Evolutionary conservation across 2,329 filamentous ascomycete genomes (phyloP).

Genomic region (Helicocarpus griseus): DNA sequence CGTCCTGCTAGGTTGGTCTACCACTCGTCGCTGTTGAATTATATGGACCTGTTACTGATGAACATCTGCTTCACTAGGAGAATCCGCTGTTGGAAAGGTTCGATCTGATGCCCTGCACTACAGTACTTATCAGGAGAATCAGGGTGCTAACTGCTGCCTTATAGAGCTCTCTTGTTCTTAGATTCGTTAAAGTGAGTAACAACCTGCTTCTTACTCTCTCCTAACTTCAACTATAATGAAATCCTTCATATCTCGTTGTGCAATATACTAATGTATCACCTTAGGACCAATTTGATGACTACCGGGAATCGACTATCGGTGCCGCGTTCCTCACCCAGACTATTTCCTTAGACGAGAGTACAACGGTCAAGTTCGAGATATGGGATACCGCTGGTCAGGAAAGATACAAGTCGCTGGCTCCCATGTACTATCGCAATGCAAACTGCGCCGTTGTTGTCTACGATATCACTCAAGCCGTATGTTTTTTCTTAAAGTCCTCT

Average conservation of each 20-base stretch:
- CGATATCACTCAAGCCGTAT: slow-evolving; percentile 96
- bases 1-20: slow-evolving; percentile 76
- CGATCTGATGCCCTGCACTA: slow-evolving; percentile 6
- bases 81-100: slow-evolving; percentile 98
- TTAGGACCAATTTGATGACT: slow-evolving; percentile 97
- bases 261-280: not conserved
- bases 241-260: not conserved
- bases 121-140: not conserved
- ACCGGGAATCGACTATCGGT: slow-evolving; percentile 95
- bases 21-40: slow-evolving; percentile 28
- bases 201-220: not conserved
- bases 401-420: slow-evolving; percentile 95
- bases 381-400: slow-evolving; percentile 99
- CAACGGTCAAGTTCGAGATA: slow-evolving; percentile 99
- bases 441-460: slow-evolving; percentile 99
- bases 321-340: slow-evolving; percentile 98
- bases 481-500: slow-evolving; percentile 31
- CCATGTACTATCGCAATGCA: slow-evolving; percentile 99
- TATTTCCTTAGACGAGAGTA: slow-evolving; percentile 94
- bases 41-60: not conserved
- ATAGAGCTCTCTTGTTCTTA: slow-evolving; percentile 91
- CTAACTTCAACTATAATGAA: not conserved
- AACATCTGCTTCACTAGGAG: slow-evolving; percentile 49
- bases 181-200: slow-evolving; percentile 85
- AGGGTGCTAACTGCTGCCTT: slow-evolving; percentile 19